Conservation (phyloP, 177 flowering plant species). For the Vitis hybrid region DNA sequence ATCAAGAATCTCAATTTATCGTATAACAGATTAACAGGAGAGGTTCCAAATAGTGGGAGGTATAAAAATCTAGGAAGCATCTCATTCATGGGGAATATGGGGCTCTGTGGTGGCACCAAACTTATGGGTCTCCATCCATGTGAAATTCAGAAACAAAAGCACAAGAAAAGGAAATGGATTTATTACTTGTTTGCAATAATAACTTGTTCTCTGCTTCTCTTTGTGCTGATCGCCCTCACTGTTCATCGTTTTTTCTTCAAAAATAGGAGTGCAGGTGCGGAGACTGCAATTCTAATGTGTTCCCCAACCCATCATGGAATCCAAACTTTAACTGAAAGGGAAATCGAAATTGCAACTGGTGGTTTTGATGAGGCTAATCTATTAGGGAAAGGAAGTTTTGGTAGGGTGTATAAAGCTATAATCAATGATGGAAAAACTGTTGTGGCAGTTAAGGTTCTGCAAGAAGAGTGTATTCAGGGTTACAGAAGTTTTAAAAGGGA, state of each 20-base stretch:
- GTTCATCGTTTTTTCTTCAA: not conserved
- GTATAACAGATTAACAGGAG: slow-evolving; percentile 4
- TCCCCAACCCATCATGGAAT: not conserved
- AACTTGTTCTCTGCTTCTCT: not conserved
- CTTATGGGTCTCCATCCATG: slow-evolving; percentile 8
- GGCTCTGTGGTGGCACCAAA: not conserved
- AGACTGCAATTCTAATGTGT: not conserved
- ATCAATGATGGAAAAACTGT: not conserved
- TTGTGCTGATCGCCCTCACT: not conserved
- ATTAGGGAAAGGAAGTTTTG: not conserved
- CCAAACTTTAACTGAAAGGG: slow-evolving; percentile 7
- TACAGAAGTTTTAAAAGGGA: not conserved
- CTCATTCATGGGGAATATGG: slow-evolving; percentile 5
- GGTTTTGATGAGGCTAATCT: slow-evolving; percentile 7
- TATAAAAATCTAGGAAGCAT: not conserved
- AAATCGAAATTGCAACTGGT: slow-evolving; percentile 5
- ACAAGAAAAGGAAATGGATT: not conserved
- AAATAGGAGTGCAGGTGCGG: not conserved
- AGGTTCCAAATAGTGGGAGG: not conserved
- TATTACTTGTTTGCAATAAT: not conserved
- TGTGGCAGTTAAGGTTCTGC: slow-evolving; percentile 5
- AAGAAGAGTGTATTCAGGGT: not conserved
- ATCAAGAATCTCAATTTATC: slow-evolving; percentile 2
- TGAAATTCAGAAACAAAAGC: not conserved
- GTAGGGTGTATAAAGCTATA: not conserved